A percentile compares a stretch with the other conserved stretches of the same genome.
These are phyloP conservation scores for Trichosanthes cucumerina DNA, from an alignment of 306 rosid species.

Conservation along the genomic window DNA sequence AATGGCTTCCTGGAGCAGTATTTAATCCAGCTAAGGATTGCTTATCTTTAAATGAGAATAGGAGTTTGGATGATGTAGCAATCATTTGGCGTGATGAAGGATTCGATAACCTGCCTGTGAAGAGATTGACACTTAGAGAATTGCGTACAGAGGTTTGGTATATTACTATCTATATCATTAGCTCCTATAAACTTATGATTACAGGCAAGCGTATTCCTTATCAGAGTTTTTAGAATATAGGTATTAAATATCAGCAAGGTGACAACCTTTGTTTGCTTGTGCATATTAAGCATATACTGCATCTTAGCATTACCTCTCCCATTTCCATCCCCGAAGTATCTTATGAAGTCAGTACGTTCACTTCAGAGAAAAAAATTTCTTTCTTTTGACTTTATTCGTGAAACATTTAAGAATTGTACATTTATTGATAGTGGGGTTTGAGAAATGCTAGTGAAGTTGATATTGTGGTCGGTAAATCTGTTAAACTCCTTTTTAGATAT, in stretches of 20 bases:
- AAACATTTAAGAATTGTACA: neutral
- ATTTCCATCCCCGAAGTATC: neutral
- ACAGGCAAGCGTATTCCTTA: neutral
- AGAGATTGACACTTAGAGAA: constrained; percentile 51
- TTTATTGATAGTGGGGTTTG: neutral
- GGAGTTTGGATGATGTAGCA: constrained; percentile 52
- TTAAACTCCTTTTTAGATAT: too few species aligned
- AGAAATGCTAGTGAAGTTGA: neutral
- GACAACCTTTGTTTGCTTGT: neutral
- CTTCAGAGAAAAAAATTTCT: neutral
- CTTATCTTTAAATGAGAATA: constrained; percentile 37
- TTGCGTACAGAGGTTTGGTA: constrained; percentile 80
- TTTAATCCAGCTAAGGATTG: constrained; percentile 77
- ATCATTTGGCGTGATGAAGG: constrained; percentile 82
- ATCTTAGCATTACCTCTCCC: neutral
- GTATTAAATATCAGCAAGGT: neutral
- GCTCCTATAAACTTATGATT: neutral
- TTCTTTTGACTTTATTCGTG: neutral
- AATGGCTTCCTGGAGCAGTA: constrained; percentile 85
- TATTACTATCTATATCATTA: constrained; percentile 14
- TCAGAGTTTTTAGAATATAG: neutral
- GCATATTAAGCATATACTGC: neutral
- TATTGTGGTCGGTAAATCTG: neutral
- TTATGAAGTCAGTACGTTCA: neutral
- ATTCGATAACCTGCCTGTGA: constrained; percentile 49